Base-by-base conservation (phyloP, 2,329 filamentous ascomycete species). In the Lomentospora prolificans region DNA sequence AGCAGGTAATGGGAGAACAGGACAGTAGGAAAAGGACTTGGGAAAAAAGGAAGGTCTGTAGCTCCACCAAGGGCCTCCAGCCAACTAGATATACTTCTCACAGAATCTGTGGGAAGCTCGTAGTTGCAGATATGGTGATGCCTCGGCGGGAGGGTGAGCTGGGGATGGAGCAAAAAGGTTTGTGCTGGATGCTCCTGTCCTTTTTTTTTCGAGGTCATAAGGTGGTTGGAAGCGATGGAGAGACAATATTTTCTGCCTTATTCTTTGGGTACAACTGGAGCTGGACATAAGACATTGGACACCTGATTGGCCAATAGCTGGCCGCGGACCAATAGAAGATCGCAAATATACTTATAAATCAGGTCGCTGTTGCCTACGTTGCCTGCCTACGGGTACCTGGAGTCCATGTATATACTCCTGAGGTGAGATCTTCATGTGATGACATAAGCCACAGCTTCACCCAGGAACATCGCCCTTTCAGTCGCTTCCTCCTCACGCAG, bases 221-320 rank as follows among this genome's bases (percentile, higher is more conserved):
- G 25, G 33, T 44, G 17, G 52, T 28, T 27, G 24, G 52, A 33
- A 50, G 44, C 24, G 41, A 50, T 28, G 33, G 53, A 27, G 12
- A 51, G 53, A n/a, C 53, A 27, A 27, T 14, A 25, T 51, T 55
- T 55, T 50, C 53, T 55, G 53, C 53, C 53, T 55, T 55, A 50
- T 31, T 52, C 22, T 8, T 51, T 55, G 44, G 44, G 53, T 55
- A 27, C 28, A 24, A 33, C 30, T 33, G 25, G 30, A 52, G 30
- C 30, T 36, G 19, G 3, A n/a, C 8, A 14, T 28, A 30, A 27
- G n/a, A 12, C 10, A 19, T 17, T 4, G 36, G n/a, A n/a, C 36
- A 17, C 10, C 19, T 51, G 46, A 55, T 55, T 55, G 53, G 53
- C 33, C 30, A 51, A 36, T 39, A 50, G 19, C 19, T 27, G 2